phyloP scores from a whole-genome alignment of 371 early-diverging fungal genomes.

The Apophysomyces elegans region DNA sequence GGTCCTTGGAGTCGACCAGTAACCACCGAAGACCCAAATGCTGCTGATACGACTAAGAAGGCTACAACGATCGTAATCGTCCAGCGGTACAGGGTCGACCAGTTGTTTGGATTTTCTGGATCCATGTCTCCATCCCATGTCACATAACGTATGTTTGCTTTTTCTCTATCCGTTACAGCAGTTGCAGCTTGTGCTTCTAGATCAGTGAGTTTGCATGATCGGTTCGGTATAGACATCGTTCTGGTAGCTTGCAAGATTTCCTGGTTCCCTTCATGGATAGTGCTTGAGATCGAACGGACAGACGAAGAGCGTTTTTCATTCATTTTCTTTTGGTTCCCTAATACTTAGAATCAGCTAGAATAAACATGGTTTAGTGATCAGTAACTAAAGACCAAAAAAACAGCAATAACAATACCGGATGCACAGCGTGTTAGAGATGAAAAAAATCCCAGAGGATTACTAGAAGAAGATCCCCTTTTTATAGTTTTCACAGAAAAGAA shows the following conservation, averaged over 20 bases:
- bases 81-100: constrained; percentile 39
- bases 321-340: background rate
- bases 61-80: constrained; percentile 37
- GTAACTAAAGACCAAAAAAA: no score
- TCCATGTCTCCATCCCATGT: constrained; percentile 40
- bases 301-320: background rate
- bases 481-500: no score
- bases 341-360: no score
- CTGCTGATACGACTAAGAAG: constrained; percentile 37
- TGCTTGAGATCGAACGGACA: background rate
- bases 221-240: background rate
- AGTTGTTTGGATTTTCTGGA: constrained; percentile 50
- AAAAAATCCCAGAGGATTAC: no score
- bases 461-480: no score
- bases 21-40: constrained; percentile 47
- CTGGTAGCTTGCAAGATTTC: background rate
- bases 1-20: constrained; percentile 38
- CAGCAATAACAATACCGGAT: no score
- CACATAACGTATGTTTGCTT: constrained; percentile 30
- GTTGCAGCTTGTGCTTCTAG: constrained; percentile 8
- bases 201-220: constrained; percentile 14
- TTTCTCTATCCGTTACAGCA: constrained; percentile 9
- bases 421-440: no score
- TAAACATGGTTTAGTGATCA: no score
- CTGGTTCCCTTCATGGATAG: background rate